phyloP scores from a whole-genome alignment of 2,329 filamentous ascomycete species.

The Talaromyces sp. region DNA sequence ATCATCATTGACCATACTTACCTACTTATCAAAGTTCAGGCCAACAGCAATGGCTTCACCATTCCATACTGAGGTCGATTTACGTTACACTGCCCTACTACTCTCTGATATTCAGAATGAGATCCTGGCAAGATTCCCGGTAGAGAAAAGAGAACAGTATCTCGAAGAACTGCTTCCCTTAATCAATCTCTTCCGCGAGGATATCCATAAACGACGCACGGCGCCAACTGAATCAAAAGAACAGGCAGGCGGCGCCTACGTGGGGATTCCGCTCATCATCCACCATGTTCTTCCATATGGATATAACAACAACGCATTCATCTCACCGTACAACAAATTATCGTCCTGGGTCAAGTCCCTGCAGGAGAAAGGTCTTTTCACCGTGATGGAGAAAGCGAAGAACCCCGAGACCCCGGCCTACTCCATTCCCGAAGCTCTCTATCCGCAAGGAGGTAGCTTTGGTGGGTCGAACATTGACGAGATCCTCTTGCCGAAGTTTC shows the following conservation, averaged over 20 bases:
- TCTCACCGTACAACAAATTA: constrained; percentile 2
- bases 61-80: neutral
- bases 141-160: neutral
- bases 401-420: neutral
- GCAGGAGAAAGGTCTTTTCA: neutral
- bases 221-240: neutral
- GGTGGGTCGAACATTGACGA: neutral
- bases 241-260: neutral
- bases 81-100: neutral
- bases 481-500: constrained; percentile 1
- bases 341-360: constrained; percentile 6
- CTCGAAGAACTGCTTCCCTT: neutral
- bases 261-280: neutral
- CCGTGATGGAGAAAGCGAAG: neutral
- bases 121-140: neutral
- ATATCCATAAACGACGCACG: neutral
- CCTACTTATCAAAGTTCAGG: neutral
- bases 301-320: constrained; percentile 2
- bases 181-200: neutral
- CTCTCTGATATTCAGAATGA: constrained; percentile 4
- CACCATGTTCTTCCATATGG: constrained; percentile 3
- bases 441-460: neutral
- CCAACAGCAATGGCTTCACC: neutral
- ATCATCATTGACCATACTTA: neutral
- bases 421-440: neutral